Base-by-base conservation (phyloP, 139 green algal genomes). In the Micractinium sp. region DNA sequence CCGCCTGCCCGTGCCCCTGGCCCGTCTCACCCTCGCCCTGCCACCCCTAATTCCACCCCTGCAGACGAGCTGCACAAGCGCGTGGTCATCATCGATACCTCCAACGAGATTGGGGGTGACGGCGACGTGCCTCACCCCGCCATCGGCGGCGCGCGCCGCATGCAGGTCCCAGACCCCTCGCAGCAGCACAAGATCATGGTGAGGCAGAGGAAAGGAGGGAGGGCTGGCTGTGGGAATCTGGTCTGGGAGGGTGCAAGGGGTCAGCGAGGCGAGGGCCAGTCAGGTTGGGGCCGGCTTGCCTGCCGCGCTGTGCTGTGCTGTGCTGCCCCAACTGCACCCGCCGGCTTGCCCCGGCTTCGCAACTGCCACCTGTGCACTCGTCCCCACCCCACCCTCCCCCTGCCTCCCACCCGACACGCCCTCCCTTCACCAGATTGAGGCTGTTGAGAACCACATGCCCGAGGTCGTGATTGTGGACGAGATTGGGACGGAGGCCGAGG, bases 361-460 rank as follows among this genome's bases (percentile, higher is more conserved):
- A 39, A 9, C 41, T 39, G 12, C 15, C 79, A 61, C 25, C 13
- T 39, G 38, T 82, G 38, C 33, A 56, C 74, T 53, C n/a, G 36
- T 61, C 18, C 31, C 2, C 14, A 3, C 74, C 4, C 14, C 25
- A 0, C 29, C 41, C 29, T 15, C 29, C 31, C 3, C 56, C 56
- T 39, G 78, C 78, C 41, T 53, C n/a, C 29, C 27, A 18, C 38
- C 29, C 27, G 13, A 3, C 29, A 27, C 29, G 9, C 29, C 1
- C 14, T 29, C n/a, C 31, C 29, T 27, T 25, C 76, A 95, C 31
- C 96, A 97, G 96, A 96, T 99, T 31, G 97, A 99, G 94, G 97
- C 97, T 12, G 97, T 99, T 56, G 96, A 99, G 94, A 99, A 99
- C 92, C 97, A 99, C 94, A 99, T 98, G 95, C 96, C 89, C 29